phyloP scores from a whole-genome alignment of 75 land plant species.

The Chamaecyparis obtusa region DNA sequence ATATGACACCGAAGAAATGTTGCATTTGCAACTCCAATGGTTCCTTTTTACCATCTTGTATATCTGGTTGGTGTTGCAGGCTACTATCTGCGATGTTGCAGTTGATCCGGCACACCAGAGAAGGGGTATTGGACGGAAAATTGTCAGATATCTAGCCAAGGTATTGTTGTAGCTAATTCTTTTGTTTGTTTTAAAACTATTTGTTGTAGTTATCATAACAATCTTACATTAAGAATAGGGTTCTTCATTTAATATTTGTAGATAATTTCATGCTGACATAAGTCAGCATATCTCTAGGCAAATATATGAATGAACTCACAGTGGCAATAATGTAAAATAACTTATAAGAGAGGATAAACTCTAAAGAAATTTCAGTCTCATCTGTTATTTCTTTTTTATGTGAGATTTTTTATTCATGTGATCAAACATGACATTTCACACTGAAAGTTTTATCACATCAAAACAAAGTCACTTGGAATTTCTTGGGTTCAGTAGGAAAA shows the following conservation, averaged over 20 bases:
- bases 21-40: background rate
- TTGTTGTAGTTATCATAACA: background rate
- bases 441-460: background rate
- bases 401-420: background rate
- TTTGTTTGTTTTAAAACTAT: background rate
- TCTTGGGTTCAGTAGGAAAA: too few relatives aligned
- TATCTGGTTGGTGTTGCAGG: slow-evolving; percentile 18
- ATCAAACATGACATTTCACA: background rate
- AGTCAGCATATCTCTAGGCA: background rate
- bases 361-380: background rate
- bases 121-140: slow-evolving; percentile 40
- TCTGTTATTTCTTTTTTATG: too few relatives aligned
- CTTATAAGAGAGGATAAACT: background rate
- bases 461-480: background rate
- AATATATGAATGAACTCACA: background rate
- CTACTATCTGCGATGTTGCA: slow-evolving; percentile 49
- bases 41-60: background rate
- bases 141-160: slow-evolving; percentile 40
- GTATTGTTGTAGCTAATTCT: slow-evolving; percentile 6
- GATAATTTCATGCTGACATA: background rate
- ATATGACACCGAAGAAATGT: background rate
- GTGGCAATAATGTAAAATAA: background rate
- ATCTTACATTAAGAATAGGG: background rate
- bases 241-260: background rate
- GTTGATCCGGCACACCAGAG: slow-evolving; percentile 46